Base-by-base conservation (phyloP, 768 basidiomycete genomes). In the Suillus occidentalis region DNA sequence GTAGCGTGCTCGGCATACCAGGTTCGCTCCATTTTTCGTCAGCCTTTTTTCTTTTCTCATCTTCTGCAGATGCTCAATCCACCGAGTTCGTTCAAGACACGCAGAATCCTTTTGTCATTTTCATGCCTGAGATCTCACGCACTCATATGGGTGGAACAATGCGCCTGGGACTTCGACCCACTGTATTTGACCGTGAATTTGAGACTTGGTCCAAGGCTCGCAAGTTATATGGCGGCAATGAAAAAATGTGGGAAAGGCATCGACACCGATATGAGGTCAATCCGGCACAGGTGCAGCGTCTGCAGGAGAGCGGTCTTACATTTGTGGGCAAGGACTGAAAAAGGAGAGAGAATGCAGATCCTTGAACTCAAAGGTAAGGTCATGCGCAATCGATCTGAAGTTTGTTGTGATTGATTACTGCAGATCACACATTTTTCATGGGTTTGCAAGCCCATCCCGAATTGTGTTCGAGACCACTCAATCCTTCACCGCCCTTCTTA, bases 101-200 rank as follows among this genome's bases (percentile, higher is more conserved):
- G 2, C 75, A 79, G n/a, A 80, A 90, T 68, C 92, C 91, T 0
- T 83, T 95, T 63, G 83, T 98, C 77, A 84, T 99, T 70, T 99
- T 96, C 85, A 99, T 99, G 97, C 97, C 97, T 20, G 97, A 99
- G 76, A 93, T 99, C 70, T 97, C 95, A 13, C 91, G 90, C 74
- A 98, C 96, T 14, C 95, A 99, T 68, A 94, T 99, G 87, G 97
- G 97, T 60, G 97, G 97, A 25, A 99, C 97, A n/a, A 99, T 99
- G 97, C 90, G 97, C 14, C 86, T 98, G n/a, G 97, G 97, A 28
- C 83, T 99, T 49, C 88, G 97, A n/a, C 95, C 97, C 4, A 99
- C 97, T 2, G 85, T 98, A 56, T 98, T 99, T 75, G 86, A 90
- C 63, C 75, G 82, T 10, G 83, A 80, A 14, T 89, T 87, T 1